Evolutionary conservation across 805 yeast genomes (phyloP).

Genomic region (Teunomyces barrocoloradensis): DNA sequence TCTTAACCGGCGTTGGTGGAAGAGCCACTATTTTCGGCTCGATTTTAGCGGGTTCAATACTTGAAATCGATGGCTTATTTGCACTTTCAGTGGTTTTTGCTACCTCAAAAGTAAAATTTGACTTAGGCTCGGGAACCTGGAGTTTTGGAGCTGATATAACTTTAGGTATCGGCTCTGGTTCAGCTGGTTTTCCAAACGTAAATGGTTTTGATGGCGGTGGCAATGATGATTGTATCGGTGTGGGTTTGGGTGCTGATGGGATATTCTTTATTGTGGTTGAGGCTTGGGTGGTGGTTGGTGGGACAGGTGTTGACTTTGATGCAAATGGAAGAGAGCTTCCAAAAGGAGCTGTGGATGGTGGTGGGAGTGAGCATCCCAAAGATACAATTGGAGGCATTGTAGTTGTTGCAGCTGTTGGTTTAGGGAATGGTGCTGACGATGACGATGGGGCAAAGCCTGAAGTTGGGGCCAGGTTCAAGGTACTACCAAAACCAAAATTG

Average conservation of each 20-base stretch:
- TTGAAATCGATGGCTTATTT: neutral
- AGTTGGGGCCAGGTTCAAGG: neutral
- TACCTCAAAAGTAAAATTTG: neutral
- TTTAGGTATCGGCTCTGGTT: neutral
- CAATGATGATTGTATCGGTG: neutral
- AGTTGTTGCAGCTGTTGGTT: neutral
- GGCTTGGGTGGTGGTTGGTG: neutral
- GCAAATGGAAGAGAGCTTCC: neutral
- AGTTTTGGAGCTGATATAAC: neutral
- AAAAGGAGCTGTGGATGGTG: neutral
- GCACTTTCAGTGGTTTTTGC: too few relatives aligned
- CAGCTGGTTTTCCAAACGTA: neutral
- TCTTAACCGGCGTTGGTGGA: constrained; percentile 3
- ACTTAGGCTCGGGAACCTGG: neutral
- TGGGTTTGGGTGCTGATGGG: neutral
- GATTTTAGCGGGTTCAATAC: neutral
- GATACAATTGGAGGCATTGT: neutral
- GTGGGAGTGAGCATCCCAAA: neutral
- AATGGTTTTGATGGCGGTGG: constrained; percentile 1
- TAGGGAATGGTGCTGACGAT: neutral
- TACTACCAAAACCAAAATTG: neutral
- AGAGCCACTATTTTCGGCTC: neutral
- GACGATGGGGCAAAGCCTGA: neutral
- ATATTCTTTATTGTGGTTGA: neutral
- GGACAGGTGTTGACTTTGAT: neutral